phyloP scores from a whole-genome alignment of 768 basidiomycete genomes.

The Tubosaeta sp. region DNA sequence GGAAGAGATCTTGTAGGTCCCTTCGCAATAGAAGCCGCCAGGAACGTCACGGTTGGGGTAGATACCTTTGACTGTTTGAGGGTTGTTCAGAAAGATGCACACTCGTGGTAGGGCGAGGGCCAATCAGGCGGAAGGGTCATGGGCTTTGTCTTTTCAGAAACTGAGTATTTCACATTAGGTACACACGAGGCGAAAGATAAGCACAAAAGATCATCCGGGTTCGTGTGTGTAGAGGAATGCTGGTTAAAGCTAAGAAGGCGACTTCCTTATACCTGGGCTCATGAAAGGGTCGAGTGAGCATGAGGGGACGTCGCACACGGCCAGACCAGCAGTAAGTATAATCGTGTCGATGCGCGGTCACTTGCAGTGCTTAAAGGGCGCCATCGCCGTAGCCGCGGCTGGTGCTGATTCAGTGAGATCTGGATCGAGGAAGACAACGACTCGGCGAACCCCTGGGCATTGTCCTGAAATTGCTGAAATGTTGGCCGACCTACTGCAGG shows the following conservation, averaged over 20 bases:
- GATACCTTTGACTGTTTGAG: slow-evolving; percentile 28
- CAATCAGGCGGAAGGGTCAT: slow-evolving; percentile 28
- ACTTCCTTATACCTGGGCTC: slow-evolving; percentile 18
- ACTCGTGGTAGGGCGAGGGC: slow-evolving; percentile 37
- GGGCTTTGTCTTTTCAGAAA: slow-evolving; percentile 28
- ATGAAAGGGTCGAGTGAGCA: slow-evolving; percentile 23
- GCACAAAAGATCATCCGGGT: slow-evolving; percentile 27
- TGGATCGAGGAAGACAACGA: slow-evolving; percentile 7
- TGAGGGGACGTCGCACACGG: slow-evolving; percentile 8
- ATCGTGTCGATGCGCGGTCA: slow-evolving; percentile 32
- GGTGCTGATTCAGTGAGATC: slow-evolving; percentile 5
- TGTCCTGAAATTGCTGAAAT: slow-evolving; percentile 1
- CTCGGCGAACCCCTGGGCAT: neutral
- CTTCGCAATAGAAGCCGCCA: slow-evolving; percentile 33
- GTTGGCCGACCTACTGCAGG: neutral
- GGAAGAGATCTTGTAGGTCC: slow-evolving; percentile 32
- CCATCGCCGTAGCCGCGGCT: slow-evolving; percentile 20
- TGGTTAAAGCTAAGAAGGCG: neutral
- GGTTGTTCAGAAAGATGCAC: slow-evolving; percentile 30
- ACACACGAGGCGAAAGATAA: neutral
- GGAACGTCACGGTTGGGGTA: slow-evolving; percentile 32
- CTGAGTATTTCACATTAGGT: slow-evolving; percentile 10
- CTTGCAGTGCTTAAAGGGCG: slow-evolving; percentile 11
- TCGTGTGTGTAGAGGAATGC: slow-evolving; percentile 9
- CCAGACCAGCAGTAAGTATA: slow-evolving; percentile 26